Conservation (phyloP, 1,139 yeast genomes). For the Pichia sp. region DNA sequence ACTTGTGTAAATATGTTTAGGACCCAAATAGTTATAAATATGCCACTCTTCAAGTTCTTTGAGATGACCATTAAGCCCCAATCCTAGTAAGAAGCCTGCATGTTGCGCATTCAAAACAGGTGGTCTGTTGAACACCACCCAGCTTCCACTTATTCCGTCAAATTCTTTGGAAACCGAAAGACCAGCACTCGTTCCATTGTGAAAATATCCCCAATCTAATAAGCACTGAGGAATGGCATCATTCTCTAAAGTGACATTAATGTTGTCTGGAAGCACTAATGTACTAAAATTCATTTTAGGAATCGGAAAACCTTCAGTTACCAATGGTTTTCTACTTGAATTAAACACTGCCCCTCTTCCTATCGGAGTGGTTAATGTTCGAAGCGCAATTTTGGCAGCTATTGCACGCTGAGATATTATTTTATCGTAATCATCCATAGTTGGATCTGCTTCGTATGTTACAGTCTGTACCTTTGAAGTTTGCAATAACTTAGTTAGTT, state of each 20-base stretch:
- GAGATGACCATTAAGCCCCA: slow-evolving; percentile 89
- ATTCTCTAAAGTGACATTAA: slow-evolving; percentile 59
- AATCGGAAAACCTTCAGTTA: slow-evolving; percentile 80
- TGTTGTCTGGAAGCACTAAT: slow-evolving; percentile 58
- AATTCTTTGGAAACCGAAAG: slow-evolving; percentile 67
- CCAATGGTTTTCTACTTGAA: slow-evolving; percentile 69
- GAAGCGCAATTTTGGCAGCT: slow-evolving; percentile 57
- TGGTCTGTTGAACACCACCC: slow-evolving; percentile 89
- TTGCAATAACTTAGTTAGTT: slow-evolving; percentile 66
- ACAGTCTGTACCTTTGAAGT: slow-evolving; percentile 56
- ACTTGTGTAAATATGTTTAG: slow-evolving; percentile 81
- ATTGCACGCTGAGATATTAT: slow-evolving; percentile 57
- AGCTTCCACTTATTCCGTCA: slow-evolving; percentile 76
- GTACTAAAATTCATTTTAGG: slow-evolving; percentile 72
- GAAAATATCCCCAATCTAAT: slow-evolving; percentile 83
- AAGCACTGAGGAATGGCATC: slow-evolving; percentile 48
- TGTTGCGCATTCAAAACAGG: slow-evolving; percentile 69
- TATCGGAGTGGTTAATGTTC: slow-evolving; percentile 72
- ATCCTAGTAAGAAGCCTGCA: slow-evolving; percentile 90
- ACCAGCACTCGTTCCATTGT: slow-evolving; percentile 89
- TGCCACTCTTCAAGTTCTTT: slow-evolving; percentile 92
- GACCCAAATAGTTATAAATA: slow-evolving; percentile 86
- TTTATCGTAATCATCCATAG: slow-evolving; percentile 52
- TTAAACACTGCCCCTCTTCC: slow-evolving; percentile 74
- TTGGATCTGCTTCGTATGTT: slow-evolving; percentile 30